Evolutionary conservation across 495 filamentous ascomycete species (phyloP), one percentile per base, ranked within the genome.

Genomic region (Talaromyces adpressus): DNA sequence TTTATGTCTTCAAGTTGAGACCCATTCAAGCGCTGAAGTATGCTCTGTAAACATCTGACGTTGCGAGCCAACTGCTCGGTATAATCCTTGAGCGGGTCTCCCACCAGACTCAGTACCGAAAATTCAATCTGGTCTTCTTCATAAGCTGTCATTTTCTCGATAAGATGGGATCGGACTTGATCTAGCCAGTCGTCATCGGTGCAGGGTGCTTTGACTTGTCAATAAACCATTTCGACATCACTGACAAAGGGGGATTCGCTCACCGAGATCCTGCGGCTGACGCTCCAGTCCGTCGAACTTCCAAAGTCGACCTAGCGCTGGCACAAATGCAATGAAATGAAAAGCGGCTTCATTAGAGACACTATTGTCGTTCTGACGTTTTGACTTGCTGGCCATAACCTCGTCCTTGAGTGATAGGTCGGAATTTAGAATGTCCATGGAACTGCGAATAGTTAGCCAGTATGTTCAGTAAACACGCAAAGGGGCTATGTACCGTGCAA

Each of bases 261-360:
- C 76, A 88, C 91, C 90, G 34, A 96, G 75, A 62, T 82, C 81
- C 47, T 87, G 80, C 12, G 94, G 94, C 65, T 87, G 84, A 32
- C 77, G 75, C 72, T 92, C 85, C 6, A 98, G 78, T 2, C 94
- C 94, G 70, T 98, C 94, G 6, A 98, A 86, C 65, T 91, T 90
- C 91, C 92, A 98, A 16, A 96, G 81, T 36, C 85, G 77, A 6
- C 84, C 86, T 45, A 85, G 79, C 18, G 88, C 82, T 12, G 93
- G 92, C 51, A 97, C 87, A 69, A 90, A 96, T 4, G 92, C 92
- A 65, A 96, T 89, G 71, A 93, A 98, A 69, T 98, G 94, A 66
- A 88, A 94, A 1, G 80, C 84, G 3, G 77, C 72, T 51, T 88
- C 84, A 0, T 77, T 76, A 6, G 83, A 73, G 12, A 74, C 71